Percentiles rank a stretch among this genome's conserved stretches.
phyloP scores from a whole-genome alignment of 1,139 yeast species.

The Taphrina confusa region DNA sequence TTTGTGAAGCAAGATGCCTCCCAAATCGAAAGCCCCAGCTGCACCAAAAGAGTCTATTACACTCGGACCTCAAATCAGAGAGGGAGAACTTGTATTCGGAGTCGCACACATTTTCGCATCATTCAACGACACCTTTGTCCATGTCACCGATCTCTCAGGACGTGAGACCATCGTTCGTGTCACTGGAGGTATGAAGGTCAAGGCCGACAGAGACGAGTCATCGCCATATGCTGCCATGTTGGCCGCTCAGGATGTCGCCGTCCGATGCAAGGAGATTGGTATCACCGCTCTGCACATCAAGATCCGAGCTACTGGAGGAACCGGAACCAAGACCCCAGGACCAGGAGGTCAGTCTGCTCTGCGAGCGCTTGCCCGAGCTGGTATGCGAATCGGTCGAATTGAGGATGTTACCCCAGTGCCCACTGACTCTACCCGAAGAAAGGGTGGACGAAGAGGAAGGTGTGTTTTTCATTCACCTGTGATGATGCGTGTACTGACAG shows the following conservation, averaged over 20 bases:
- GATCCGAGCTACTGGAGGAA: constrained; percentile 99
- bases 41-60: constrained; percentile 59
- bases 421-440: constrained; percentile 99
- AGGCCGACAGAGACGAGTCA: constrained; percentile 99
- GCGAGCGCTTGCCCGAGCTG: constrained; percentile 99
- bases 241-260: constrained; percentile 99
- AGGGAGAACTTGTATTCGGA: constrained; percentile 98
- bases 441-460: constrained; percentile 99
- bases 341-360: constrained; percentile 99
- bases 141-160: constrained; percentile 99
- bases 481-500: background rate
- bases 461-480: background rate
- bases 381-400: constrained; percentile 99
- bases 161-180: constrained; percentile 99
- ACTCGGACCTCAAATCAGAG: constrained; percentile 84
- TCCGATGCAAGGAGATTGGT: constrained; percentile 98
- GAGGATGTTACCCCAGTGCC: constrained; percentile 99
- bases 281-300: constrained; percentile 99
- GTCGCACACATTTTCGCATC: constrained; percentile 99
- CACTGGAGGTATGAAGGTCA: constrained; percentile 99
- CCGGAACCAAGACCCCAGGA: constrained; percentile 99
- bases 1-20: constrained; percentile 31
- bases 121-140: constrained; percentile 99
- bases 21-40: constrained; percentile 36
- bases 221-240: constrained; percentile 99